Conservation (phyloP, 2,329 filamentous ascomycete species). For the Samsoniella hepiali region DNA sequence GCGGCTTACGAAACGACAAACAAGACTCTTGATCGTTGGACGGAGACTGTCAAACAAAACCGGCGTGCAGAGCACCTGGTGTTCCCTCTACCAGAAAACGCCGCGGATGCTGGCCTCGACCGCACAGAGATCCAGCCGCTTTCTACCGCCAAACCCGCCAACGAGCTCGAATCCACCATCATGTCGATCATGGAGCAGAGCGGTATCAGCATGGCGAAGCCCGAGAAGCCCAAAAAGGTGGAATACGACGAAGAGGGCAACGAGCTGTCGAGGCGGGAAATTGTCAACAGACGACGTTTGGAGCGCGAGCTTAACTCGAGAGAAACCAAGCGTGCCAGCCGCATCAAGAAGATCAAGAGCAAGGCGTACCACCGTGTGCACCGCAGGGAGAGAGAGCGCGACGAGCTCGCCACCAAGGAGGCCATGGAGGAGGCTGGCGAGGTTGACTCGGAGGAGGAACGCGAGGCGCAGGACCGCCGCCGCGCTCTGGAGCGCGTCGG, state of each 20-base stretch:
- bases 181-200: slow-evolving; percentile 87
- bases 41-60: slow-evolving; percentile 92
- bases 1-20: slow-evolving; percentile 90
- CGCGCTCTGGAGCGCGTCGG: slow-evolving; percentile 83
- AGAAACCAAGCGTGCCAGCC: slow-evolving; percentile 82
- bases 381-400: slow-evolving; percentile 63
- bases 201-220: slow-evolving; percentile 59
- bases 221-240: slow-evolving; percentile 50
- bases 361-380: slow-evolving; percentile 92
- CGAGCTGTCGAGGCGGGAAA: slow-evolving; percentile 66
- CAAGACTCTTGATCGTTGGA: slow-evolving; percentile 86
- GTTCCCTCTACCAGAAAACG: slow-evolving; percentile 78
- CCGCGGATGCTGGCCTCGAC: slow-evolving; percentile 57
- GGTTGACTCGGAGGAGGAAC: slow-evolving; percentile 63
- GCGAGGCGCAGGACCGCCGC: slow-evolving; percentile 64
- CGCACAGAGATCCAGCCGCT: slow-evolving; percentile 64
- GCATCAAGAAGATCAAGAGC: slow-evolving; percentile 98
- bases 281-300: slow-evolving; percentile 71
- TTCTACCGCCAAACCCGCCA: slow-evolving; percentile 61
- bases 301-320: slow-evolving; percentile 82
- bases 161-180: slow-evolving; percentile 81
- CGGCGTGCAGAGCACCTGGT: slow-evolving; percentile 84
- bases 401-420: slow-evolving; percentile 51
- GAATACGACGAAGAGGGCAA: slow-evolving; percentile 69
- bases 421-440: slow-evolving; percentile 55